Evolutionary conservation across 139 green algal species (phyloP).

Genomic region (Chlorella ohadii): DNA sequence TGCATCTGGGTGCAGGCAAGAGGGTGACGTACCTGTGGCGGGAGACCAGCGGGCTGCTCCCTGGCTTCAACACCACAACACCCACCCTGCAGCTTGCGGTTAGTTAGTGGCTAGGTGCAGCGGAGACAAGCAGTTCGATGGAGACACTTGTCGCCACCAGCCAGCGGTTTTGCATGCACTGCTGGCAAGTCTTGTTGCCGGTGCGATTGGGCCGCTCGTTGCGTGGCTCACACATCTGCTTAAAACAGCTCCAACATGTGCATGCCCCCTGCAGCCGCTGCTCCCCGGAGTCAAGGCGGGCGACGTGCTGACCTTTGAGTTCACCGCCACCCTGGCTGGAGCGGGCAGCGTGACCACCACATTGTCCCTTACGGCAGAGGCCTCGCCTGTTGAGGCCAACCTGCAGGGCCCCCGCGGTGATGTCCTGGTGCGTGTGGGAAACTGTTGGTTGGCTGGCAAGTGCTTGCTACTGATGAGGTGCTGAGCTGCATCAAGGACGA

Average conservation of each 20-base stretch:
- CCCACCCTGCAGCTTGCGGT: background rate
- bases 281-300: background rate
- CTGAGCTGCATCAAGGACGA: too few species aligned
- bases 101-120: too few species aligned
- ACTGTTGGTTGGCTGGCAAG: too few species aligned
- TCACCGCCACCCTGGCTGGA: background rate
- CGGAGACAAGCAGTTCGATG: too few species aligned
- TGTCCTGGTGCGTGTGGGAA: background rate
- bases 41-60: conserved; percentile 4
- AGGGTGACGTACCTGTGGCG: background rate
- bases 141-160: too few species aligned
- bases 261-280: background rate
- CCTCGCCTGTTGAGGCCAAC: background rate
- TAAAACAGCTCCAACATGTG: too few species aligned
- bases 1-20: background rate
- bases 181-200: too few species aligned
- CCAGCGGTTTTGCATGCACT: too few species aligned
- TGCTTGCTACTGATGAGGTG: too few species aligned
- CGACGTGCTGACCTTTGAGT: background rate
- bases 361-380: background rate
- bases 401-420: conserved; percentile 1
- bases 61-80: background rate
- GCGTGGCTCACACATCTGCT: too few species aligned
- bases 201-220: too few species aligned
- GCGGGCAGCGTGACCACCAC: background rate